A percentile compares a stretch with the other conserved stretches of the same genome.
These are phyloP conservation scores for Nicotiana undulata DNA, from an alignment of 257 asterid genomes.

Conservation along the genomic window DNA sequence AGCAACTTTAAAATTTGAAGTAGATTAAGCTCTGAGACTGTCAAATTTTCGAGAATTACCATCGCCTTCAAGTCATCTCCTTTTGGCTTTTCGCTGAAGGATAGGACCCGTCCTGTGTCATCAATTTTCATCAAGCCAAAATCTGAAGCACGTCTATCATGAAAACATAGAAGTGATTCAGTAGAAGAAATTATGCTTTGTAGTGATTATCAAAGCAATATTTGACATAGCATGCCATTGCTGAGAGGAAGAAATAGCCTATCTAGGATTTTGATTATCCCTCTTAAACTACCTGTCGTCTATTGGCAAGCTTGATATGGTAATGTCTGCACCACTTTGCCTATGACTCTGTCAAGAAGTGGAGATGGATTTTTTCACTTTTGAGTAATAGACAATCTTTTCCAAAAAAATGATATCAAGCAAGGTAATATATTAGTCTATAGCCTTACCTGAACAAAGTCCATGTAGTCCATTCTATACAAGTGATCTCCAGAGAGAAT, in stretches of 20 bases:
- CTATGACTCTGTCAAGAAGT: slow-evolving; percentile 60
- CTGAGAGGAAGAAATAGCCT: not conserved
- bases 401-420: not conserved
- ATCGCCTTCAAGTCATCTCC: slow-evolving; percentile 79
- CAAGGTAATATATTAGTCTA: not conserved
- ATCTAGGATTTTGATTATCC: not conserved
- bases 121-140: slow-evolving; percentile 92
- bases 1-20: not conserved
- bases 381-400: not conserved
- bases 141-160: slow-evolving; percentile 92
- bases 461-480: slow-evolving; percentile 96
- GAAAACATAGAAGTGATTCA: slow-evolving; percentile 21
- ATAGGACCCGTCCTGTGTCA: slow-evolving; percentile 64
- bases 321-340: slow-evolving; percentile 94
- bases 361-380: slow-evolving; percentile 10
- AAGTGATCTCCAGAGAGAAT: slow-evolving; percentile 97
- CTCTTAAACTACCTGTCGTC: slow-evolving; percentile 53
- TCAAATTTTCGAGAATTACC: slow-evolving; percentile 37
- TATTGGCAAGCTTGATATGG: slow-evolving; percentile 69
- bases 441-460: slow-evolving; percentile 68
- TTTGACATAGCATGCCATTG: not conserved
- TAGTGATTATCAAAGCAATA: not conserved
- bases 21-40: slow-evolving; percentile 6
- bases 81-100: slow-evolving; percentile 79
- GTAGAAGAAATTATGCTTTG: not conserved